phyloP scores from a whole-genome alignment of 257 asterid genomes.

The Solanum appendiculatum region DNA sequence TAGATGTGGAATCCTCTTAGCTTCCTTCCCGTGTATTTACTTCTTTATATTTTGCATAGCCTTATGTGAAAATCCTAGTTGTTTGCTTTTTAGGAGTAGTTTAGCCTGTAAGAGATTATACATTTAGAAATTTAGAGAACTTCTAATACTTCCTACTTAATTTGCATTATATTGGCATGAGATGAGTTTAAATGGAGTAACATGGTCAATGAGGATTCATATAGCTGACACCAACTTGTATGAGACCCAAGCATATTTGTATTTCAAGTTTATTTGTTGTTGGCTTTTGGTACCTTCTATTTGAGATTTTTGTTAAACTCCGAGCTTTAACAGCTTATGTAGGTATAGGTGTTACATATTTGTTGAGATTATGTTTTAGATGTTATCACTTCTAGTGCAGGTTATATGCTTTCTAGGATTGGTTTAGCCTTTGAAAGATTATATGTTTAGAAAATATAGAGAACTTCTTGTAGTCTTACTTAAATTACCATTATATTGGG shows the following conservation, averaged over 20 bases:
- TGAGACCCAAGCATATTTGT: not conserved
- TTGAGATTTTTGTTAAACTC: not conserved
- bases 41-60: not conserved
- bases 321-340: not conserved
- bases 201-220: not conserved
- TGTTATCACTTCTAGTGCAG: not conserved
- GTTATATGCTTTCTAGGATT: not conserved
- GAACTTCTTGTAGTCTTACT: not conserved
- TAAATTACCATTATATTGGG: not conserved
- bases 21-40: not conserved
- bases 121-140: not conserved
- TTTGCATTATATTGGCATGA: not conserved
- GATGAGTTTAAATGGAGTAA: not conserved
- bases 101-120: not conserved
- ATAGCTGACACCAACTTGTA: not conserved
- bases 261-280: not conserved
- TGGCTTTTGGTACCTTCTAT: not conserved
- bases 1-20: not conserved
- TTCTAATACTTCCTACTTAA: not conserved
- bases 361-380: not conserved
- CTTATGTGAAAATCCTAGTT: not conserved
- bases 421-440: not conserved
- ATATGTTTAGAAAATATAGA: not conserved
- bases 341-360: not conserved
- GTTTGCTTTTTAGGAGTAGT: not conserved